These are phyloP conservation scores for Dactylorhiza incarnata DNA, from an alignment of 106 monocot species.

Conservation along the genomic window DNA sequence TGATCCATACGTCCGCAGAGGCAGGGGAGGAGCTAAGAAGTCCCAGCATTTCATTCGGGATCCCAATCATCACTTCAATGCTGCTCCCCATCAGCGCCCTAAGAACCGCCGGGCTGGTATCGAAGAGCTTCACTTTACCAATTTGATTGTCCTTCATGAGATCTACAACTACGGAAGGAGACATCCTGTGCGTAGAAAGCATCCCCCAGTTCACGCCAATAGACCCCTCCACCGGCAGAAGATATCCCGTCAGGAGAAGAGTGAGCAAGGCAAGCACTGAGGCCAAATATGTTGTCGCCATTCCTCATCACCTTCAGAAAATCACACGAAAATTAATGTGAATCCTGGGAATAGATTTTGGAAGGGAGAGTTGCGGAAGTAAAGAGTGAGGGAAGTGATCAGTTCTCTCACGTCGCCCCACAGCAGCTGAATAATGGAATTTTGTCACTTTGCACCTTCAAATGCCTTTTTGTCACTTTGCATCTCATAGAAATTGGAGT, in stretches of 20 bases:
- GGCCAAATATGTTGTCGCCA: constrained; percentile 11
- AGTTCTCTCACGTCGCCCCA: too few relatives aligned
- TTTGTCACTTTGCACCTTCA: too few relatives aligned
- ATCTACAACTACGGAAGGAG: constrained; percentile 69
- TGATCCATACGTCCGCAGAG: constrained; percentile 60
- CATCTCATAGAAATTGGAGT: too few relatives aligned
- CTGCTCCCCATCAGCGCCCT: constrained; percentile 75
- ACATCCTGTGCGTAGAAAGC: constrained; percentile 56
- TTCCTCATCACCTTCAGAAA: constrained; percentile 10
- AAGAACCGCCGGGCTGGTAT: constrained; percentile 52
- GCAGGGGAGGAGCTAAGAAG: constrained; percentile 39
- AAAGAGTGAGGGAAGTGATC: too few relatives aligned
- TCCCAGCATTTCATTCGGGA: constrained; percentile 70
- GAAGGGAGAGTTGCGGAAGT: too few relatives aligned
- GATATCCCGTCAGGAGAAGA: constrained; percentile 9
- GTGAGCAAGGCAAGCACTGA: constrained; percentile 10
- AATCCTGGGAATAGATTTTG: too few relatives aligned
- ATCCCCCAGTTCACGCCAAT: constrained; percentile 97
- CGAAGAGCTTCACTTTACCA: constrained; percentile 88
- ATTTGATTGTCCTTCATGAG: constrained; percentile 72
- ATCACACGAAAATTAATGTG: neutral
- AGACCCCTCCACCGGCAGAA: constrained; percentile 29
- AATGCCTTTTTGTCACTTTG: too few relatives aligned
- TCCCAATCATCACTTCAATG: constrained; percentile 83
- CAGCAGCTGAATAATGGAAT: too few relatives aligned